Conservation (phyloP, 208 protist species). For the Wallacemonas sp. region DNA sequence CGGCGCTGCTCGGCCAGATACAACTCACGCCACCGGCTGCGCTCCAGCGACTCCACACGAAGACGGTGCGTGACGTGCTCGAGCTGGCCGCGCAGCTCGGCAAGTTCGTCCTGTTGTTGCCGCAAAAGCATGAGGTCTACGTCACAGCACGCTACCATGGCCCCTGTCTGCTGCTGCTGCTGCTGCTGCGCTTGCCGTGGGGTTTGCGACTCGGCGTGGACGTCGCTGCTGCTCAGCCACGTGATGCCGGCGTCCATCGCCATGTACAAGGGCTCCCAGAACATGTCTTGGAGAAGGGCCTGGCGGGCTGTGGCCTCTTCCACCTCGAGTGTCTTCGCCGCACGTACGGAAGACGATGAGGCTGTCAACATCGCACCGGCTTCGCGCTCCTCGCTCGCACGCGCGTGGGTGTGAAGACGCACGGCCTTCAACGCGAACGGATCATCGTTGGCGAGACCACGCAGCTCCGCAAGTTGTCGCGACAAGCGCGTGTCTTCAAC, state of each 20-base stretch:
- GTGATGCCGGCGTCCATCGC: constrained; percentile 87
- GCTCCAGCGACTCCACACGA: constrained; percentile 43
- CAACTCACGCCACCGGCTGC: constrained; percentile 43
- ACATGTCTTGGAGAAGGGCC: constrained; percentile 56
- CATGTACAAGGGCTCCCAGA: constrained; percentile 82
- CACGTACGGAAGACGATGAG: background rate
- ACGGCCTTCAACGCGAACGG: background rate
- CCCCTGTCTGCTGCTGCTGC: constrained; percentile 8
- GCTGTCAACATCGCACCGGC: no score
- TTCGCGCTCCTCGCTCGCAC: no score
- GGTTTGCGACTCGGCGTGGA: constrained; percentile 25
- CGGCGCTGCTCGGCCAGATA: constrained; percentile 66
- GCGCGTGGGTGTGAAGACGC: background rate
- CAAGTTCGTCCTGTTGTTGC: constrained; percentile 53
- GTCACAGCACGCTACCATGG: constrained; percentile 23
- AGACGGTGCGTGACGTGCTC: constrained; percentile 47
- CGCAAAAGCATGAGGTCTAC: constrained; percentile 55
- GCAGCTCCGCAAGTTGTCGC: constrained; percentile 30
- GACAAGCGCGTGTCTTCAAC: constrained; percentile 54
- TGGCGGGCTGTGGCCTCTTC: constrained; percentile 59
- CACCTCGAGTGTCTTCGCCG: constrained; percentile 17
- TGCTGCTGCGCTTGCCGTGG: constrained; percentile 4
- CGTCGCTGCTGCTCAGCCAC: constrained; percentile 61
- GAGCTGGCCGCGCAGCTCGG: constrained; percentile 31
- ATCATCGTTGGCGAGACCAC: constrained; percentile 20